Base-by-base conservation (phyloP, 1,284 basidiomycete genomes). In the Stygiomarasmius scandens region DNA sequence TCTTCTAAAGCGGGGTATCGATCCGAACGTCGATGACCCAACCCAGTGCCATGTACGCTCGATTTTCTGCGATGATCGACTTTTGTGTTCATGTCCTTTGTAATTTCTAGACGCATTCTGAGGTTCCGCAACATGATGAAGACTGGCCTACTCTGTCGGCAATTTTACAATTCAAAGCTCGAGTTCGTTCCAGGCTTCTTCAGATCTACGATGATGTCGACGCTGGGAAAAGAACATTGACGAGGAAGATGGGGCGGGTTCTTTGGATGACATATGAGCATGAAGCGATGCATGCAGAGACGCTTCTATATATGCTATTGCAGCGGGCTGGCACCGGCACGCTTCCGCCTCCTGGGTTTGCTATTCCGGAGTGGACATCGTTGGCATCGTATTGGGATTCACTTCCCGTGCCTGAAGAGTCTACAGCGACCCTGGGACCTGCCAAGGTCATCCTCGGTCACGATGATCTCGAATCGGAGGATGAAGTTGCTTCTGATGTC, bases 251-350 rank as follows among this genome's bases (percentile, higher is more conserved):
- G 8, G 93, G 83, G 1, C 82, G 96, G 49, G 88, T 93, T 16
- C 75, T 98, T 11, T 94, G 90, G 76, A 94, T 96, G 90, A 90
- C 89, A 0, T 86, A 83, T 58, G 95, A 96, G 72, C 95, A 97
- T 64, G 95, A 96, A 69, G 90, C 83, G 2, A 78, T 91, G 71
- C 95, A 97, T 67, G 79, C 83, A 4, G 94, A 96, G 82, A 99
- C 97, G 0, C 77, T 98, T 29, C 78, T 98, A 1, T 98, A 98
- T 75, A 98, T 96, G 93, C 84, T 96, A 6, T 69, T 95, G 10
- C 95, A 96, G 69, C 83, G 86, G 44, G 85, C 87, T 19, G 90
- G 88, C 9, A 81, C 77, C 0, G 86, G 90, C 8, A 94, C 94
- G 1, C 79, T 93, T 41, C 83, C 92, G 3, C 96, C 96, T 0